Conservation (phyloP, 306 rosid genomes). For the Cucurbita pepo region DNA sequence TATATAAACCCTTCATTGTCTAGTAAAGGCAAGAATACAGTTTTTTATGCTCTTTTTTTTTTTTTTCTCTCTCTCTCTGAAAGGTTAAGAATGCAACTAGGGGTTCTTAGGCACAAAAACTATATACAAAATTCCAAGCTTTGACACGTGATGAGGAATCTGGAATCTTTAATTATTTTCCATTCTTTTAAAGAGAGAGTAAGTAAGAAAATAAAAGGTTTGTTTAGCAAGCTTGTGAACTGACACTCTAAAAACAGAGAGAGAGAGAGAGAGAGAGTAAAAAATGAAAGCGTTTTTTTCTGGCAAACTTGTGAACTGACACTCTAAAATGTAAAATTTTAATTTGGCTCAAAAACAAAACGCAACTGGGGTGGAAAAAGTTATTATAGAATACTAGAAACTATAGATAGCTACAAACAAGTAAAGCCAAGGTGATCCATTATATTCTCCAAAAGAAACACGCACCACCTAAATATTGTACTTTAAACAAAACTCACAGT, state of each 20-base stretch:
- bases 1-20: too few relatives aligned
- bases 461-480: background rate
- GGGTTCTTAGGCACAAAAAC: background rate
- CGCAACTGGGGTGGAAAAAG: background rate
- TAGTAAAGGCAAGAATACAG: too few relatives aligned
- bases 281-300: background rate
- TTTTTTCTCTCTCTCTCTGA: too few relatives aligned
- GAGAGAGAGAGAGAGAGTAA: background rate
- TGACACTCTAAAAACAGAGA: background rate
- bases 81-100: too few relatives aligned
- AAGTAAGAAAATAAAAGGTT: background rate
- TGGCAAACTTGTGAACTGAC: background rate
- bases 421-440: slow-evolving; percentile 6
- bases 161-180: background rate
- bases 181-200: background rate
- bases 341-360: background rate
- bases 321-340: background rate
- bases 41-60: too few relatives aligned
- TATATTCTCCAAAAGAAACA: background rate
- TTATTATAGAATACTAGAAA: background rate
- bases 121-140: background rate
- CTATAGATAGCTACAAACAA: background rate
- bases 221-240: background rate
- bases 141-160: background rate
- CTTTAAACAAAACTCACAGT: background rate